A percentile compares a stretch with the other conserved stretches of the same genome.
Evolutionary conservation across 2,329 filamentous ascomycete genomes (phyloP).

Genomic region (Elsinoe fawcettii): DNA sequence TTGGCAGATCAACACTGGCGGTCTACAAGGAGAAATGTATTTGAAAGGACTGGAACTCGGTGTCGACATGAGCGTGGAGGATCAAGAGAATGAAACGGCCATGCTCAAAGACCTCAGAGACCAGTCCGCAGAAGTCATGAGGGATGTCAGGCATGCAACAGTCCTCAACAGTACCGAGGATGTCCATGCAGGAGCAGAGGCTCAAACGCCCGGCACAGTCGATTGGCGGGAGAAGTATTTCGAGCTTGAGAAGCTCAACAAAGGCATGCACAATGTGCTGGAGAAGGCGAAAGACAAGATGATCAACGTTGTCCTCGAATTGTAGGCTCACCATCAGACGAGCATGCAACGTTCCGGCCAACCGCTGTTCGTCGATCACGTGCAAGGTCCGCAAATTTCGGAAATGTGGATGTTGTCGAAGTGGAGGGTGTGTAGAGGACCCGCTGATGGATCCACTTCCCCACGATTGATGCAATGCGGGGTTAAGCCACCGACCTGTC

Average conservation of each 20-base stretch:
- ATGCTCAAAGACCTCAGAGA: neutral
- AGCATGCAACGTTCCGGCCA: too few relatives aligned
- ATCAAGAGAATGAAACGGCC: neutral
- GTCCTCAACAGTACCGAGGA: neutral
- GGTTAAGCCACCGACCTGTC: neutral
- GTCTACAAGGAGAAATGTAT: constrained; percentile 36
- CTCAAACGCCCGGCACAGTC: neutral
- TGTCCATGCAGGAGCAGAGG: neutral
- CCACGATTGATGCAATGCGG: neutral
- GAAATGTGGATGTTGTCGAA: neutral
- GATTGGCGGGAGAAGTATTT: constrained; percentile 5
- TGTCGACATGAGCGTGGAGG: neutral
- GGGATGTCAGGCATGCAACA: neutral
- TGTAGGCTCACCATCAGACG: neutral
- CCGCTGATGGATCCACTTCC: neutral
- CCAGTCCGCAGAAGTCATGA: neutral
- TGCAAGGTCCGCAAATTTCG: neutral
- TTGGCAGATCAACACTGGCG: constrained; percentile 37
- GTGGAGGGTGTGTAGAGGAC: too few relatives aligned
- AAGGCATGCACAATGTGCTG: neutral
- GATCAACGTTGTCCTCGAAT: constrained; percentile 1
- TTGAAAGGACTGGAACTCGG: constrained; percentile 32
- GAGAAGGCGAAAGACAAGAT: neutral
- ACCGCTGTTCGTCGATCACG: neutral
- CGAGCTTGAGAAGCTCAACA: constrained; percentile 7